These are phyloP conservation scores for Leptodermis oblonga DNA, from an alignment of 257 asterid genomes.

Conservation along the genomic window DNA sequence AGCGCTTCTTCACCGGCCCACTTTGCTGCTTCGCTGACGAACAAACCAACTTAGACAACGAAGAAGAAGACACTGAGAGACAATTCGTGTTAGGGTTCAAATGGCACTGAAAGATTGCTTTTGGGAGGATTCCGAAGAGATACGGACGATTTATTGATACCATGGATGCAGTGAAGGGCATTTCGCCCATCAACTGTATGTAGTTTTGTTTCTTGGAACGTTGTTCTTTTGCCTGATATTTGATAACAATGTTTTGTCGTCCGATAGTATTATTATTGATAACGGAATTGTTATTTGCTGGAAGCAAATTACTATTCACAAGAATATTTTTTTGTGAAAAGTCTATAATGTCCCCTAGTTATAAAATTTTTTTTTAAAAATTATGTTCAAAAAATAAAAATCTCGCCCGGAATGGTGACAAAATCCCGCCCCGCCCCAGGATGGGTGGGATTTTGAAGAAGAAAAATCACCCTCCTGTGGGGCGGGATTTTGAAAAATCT, in stretches of 20 bases:
- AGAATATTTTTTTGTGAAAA: too few species aligned
- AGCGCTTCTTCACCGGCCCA: slow-evolving; percentile 36
- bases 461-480: too few species aligned
- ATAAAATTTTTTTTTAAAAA: too few species aligned
- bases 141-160: slow-evolving; percentile 18
- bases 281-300: too few species aligned
- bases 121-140: slow-evolving; percentile 12
- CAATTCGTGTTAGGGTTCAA: neutral
- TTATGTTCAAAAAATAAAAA: too few species aligned
- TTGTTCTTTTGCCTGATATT: neutral
- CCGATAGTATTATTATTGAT: too few species aligned
- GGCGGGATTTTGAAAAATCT: too few species aligned
- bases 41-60: slow-evolving; percentile 15
- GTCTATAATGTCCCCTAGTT: too few species aligned
- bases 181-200: slow-evolving; percentile 8
- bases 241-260: neutral
- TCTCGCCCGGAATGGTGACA: too few species aligned
- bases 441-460: too few species aligned
- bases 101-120: slow-evolving; percentile 2
- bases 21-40: slow-evolving; percentile 32
- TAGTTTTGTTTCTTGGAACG: neutral
- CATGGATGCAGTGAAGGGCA: slow-evolving; percentile 17
- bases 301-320: too few species aligned
- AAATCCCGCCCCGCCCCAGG: too few species aligned
- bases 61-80: neutral